phyloP scores from a whole-genome alignment of 169 alveolate genomes.

The Eimeria zaria region DNA sequence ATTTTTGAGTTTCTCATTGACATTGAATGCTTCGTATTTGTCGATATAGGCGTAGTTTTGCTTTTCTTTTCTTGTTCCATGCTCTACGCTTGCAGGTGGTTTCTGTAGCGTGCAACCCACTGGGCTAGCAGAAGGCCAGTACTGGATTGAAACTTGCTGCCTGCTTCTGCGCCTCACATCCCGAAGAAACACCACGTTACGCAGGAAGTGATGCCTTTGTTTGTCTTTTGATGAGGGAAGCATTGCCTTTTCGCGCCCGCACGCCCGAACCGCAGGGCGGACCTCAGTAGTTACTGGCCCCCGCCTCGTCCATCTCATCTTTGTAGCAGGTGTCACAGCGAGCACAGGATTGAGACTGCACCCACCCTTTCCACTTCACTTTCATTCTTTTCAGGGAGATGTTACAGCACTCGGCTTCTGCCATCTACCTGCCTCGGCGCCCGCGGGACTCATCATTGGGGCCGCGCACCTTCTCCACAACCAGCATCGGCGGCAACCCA shows the following conservation, averaged over 20 bases:
- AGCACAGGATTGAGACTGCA: background rate
- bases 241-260: conserved; percentile 9
- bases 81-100: background rate
- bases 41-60: background rate
- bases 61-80: background rate
- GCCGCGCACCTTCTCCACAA: conserved; percentile 48
- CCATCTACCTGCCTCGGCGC: conserved; percentile 65
- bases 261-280: conserved; percentile 41
- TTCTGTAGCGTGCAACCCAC: conserved; percentile 34
- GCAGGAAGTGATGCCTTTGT: background rate
- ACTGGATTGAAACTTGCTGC: background rate
- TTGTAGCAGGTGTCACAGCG: background rate
- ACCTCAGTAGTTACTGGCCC: conserved; percentile 16
- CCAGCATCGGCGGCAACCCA: conserved; percentile 13
- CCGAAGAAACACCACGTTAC: background rate
- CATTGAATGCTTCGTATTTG: background rate
- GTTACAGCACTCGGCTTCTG: conserved; percentile 62
- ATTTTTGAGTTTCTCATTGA: background rate
- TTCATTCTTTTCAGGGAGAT: background rate
- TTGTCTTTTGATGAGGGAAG: background rate
- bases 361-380: background rate
- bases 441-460: conserved; percentile 58
- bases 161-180: conserved; percentile 12
- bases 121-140: conserved; percentile 51
- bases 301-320: conserved; percentile 7